Base-by-base conservation (phyloP, 345 rosid species). In the Eutrema yunnanense region DNA sequence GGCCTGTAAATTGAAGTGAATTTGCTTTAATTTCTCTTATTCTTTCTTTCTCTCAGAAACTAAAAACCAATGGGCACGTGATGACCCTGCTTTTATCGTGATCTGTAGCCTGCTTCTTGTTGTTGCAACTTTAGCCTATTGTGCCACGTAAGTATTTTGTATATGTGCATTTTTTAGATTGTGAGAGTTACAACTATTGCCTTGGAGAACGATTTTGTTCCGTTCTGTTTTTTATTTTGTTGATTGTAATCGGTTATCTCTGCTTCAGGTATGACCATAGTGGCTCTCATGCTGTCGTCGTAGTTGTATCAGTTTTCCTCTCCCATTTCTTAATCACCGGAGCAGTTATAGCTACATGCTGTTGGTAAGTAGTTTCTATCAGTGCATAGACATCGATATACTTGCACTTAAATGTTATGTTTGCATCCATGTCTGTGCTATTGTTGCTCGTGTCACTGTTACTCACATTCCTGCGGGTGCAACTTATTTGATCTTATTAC, bases 1-100 rank as follows among this genome's bases (percentile, higher is more conserved):
- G 43, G 51, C 57, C 32, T 49, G 51, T 60, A 11, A 61, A 46
- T 60, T 56, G n/a, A 43, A 13, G 40, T 73, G 49, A 47, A 43
- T 47, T 49, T 65, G 26, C 55, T 43, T 71, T 59, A 56, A 62
- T 49, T 47, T 67, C 42, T 56, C 22, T 62, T 37, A 14, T 62
- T 72, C n/a, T 13, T 61, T 73, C 40, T 48, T 65, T 69, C 62
- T 77, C 54, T 69, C 92, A 96, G 99, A 96, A 90, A 96, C 99
- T 69, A 96, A 96, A 82, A 96, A 95, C 82, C 99, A 96, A 78
- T 96, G 99, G 99, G 99, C 99, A 63, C 98, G 99, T 62, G 99
- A 96, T 27, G 99, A 96, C 80, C 99, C 99, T 68, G 99, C 99
- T 41, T 96, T 96, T 87, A 81, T 90, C 77, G 99, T 92, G 67